These are phyloP conservation scores for Neurospora discreta DNA, from an alignment of 495 filamentous ascomycete species.

Conservation along the genomic window DNA sequence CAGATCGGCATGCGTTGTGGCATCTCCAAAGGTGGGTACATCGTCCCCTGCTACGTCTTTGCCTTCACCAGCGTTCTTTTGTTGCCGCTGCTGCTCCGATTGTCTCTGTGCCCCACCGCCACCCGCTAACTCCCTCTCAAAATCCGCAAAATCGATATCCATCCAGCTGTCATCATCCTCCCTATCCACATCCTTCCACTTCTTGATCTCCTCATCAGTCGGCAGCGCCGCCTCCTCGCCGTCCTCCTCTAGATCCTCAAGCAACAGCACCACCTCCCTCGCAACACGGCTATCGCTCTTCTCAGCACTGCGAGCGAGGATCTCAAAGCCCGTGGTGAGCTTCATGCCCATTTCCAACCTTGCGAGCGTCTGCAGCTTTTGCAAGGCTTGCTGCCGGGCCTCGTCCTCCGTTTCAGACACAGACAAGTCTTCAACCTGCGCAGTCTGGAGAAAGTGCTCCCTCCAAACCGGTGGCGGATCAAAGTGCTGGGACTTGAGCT, in stretches of 20 bases:
- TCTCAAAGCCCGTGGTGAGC: conserved; percentile 80
- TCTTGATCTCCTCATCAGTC: conserved; percentile 56
- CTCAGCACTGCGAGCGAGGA: conserved; percentile 58
- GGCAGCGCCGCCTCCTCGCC: conserved; percentile 51
- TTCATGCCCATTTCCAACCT: conserved; percentile 79
- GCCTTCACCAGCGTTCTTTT: not conserved
- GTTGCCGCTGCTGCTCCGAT: conserved; percentile 9
- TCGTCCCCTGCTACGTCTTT: not conserved
- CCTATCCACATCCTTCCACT: conserved; percentile 47
- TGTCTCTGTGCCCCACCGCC: conserved; percentile 9
- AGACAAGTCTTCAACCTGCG: conserved; percentile 1
- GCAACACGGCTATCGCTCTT: conserved; percentile 53
- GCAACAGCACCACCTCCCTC: conserved; percentile 59
- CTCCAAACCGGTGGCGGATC: conserved; percentile 54
- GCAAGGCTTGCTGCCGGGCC: conserved; percentile 5
- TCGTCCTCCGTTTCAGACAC: not conserved
- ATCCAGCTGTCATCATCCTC: conserved; percentile 89
- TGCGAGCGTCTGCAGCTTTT: conserved; percentile 25
- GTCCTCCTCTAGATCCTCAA: conserved; percentile 54
- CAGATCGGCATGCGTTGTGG: conserved; percentile 67
- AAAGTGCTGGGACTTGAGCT: conserved; percentile 86
- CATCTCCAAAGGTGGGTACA: conserved; percentile 54
- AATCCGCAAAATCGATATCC: conserved; percentile 79
- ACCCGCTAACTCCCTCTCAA: conserved; percentile 62
- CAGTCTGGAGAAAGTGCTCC: conserved; percentile 15